Conservation (phyloP, 495 filamentous ascomycete species). For the Lichenothelia convexa region DNA sequence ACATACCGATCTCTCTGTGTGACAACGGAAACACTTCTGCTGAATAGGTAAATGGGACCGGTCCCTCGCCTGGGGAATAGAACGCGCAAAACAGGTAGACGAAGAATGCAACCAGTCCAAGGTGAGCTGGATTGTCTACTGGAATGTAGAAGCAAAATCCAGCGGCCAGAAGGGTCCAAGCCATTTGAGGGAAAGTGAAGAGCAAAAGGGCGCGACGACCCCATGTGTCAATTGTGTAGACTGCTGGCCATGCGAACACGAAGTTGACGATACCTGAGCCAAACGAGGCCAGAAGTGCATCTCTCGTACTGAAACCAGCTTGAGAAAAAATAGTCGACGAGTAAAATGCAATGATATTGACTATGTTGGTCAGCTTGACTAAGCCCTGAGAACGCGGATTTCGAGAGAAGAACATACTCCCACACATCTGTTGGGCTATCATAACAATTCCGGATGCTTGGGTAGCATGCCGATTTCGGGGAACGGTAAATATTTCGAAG, state of each 20-base stretch:
- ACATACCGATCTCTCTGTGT: conserved; percentile 34
- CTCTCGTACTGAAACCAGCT: background rate
- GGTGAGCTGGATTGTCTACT: background rate
- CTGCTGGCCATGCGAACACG: conserved; percentile 9
- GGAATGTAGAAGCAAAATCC: conserved; percentile 10
- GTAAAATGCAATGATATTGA: conserved; percentile 8
- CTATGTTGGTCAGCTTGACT: background rate
- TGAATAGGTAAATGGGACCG: conserved; percentile 65
- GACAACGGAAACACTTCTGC: conserved; percentile 63
- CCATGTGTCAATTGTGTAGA: conserved; percentile 7
- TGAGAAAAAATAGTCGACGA: conserved; percentile 7
- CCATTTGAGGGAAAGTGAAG: conserved; percentile 14
- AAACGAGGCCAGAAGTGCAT: conserved; percentile 1
- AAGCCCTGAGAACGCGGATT: conserved; percentile 3
- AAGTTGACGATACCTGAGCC: conserved; percentile 8
- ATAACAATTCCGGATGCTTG: conserved; percentile 47
- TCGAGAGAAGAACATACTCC: conserved; percentile 17
- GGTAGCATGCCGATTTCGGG: conserved; percentile 49
- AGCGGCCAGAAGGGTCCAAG: conserved; percentile 10
- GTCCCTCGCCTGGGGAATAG: conserved; percentile 65
- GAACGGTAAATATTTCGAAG: conserved; percentile 49
- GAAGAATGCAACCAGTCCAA: conserved; percentile 37
- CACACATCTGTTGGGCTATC: conserved; percentile 67
- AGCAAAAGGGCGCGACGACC: conserved; percentile 15
- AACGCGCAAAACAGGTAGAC: conserved; percentile 55